A percentile compares a stretch with the other conserved stretches of the same genome.
Conservation (phyloP, 2,329 filamentous ascomycete genomes). For the Fusarium foetens region DNA sequence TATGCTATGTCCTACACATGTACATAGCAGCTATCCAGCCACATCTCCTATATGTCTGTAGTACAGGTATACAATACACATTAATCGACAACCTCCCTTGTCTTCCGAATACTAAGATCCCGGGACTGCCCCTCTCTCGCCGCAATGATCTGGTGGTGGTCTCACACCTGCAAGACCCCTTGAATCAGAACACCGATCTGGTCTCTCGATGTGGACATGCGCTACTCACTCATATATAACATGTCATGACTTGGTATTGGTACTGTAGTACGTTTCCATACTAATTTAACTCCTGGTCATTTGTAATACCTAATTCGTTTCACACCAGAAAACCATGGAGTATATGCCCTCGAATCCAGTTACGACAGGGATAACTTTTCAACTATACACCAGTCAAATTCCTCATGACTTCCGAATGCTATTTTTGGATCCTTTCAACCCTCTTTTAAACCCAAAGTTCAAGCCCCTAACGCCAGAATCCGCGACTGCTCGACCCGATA, state of each 20-base stretch:
- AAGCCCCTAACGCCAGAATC: constrained; percentile 26
- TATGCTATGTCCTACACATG: not conserved
- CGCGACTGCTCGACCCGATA: constrained; percentile 6
- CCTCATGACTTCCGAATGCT: not conserved
- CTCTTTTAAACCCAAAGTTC: not conserved
- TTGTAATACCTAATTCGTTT: not conserved
- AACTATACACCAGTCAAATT: not conserved
- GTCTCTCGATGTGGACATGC: not conserved
- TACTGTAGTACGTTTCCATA: not conserved
- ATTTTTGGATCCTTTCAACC: constrained; percentile 6
- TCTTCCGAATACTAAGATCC: not conserved
- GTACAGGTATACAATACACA: not conserved
- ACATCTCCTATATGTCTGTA: not conserved
- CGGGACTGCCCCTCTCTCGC: not conserved
- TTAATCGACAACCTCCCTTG: not conserved
- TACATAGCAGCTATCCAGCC: not conserved
- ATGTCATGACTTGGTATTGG: not conserved
- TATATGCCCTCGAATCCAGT: not conserved
- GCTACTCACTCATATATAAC: not conserved
- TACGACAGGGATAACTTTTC: not conserved
- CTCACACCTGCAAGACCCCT: constrained; percentile 3
- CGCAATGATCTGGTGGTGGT: constrained; percentile 20
- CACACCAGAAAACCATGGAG: not conserved
- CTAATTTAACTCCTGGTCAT: not conserved
- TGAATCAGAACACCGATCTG: not conserved